These are phyloP conservation scores for Geotrichum klebahnii DNA, from an alignment of 1,139 yeast species.

Conservation along the genomic window DNA sequence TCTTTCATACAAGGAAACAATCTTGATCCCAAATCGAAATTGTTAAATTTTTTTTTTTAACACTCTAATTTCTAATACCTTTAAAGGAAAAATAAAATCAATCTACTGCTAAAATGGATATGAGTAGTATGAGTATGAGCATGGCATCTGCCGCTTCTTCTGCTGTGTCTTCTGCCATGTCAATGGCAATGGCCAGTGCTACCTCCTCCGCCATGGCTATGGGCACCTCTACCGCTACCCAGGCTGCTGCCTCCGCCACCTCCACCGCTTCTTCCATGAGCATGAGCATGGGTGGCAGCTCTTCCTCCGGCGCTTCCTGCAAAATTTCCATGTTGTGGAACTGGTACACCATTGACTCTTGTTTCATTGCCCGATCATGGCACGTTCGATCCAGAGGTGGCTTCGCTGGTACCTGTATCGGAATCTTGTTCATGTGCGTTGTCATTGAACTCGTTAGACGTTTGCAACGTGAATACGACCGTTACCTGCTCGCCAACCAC, in stretches of 20 bases:
- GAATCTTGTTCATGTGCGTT: slow-evolving; percentile 55
- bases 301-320: slow-evolving; percentile 26
- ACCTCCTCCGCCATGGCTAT: slow-evolving; percentile 17
- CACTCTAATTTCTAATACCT: no score
- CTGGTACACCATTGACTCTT: slow-evolving; percentile 58
- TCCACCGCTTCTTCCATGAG: slow-evolving; percentile 20
- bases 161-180: slow-evolving; percentile 1
- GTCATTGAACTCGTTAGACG: slow-evolving; percentile 58
- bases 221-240: slow-evolving; percentile 19
- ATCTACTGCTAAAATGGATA: no score
- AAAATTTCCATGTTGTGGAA: slow-evolving; percentile 49
- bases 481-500: slow-evolving; percentile 37
- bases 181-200: slow-evolving; percentile 11
- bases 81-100: no score
- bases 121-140: slow-evolving; percentile 20
- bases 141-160: no score
- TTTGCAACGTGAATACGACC: slow-evolving; percentile 53
- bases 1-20: no score
- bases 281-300: slow-evolving; percentile 27
- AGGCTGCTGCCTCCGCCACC: slow-evolving; percentile 14
- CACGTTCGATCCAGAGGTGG: slow-evolving; percentile 55
- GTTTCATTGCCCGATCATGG: slow-evolving; percentile 64
- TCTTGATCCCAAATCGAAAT: no score
- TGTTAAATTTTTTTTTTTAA: no score
- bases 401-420: slow-evolving; percentile 70